Base-by-base conservation (phyloP, 2,329 filamentous ascomycete species). In the Xylaria hypoxylon region DNA sequence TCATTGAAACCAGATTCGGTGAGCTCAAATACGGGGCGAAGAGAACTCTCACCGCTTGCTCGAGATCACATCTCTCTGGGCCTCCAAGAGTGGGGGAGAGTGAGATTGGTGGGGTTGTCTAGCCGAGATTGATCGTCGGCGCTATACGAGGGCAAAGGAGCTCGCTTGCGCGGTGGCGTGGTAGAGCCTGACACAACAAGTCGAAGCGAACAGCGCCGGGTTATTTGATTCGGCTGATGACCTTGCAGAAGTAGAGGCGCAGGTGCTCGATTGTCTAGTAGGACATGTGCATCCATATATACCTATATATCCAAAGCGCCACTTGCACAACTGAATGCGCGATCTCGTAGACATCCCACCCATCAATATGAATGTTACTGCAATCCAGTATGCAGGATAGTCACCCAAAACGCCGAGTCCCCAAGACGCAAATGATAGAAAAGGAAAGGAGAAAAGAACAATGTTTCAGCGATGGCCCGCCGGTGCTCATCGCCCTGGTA, bases 251-350 rank as follows among this genome's bases (percentile, higher is more conserved):
- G n/a, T 1, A 45, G 26, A 45, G 45, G 22, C 24, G n/a, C 22
- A 53, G 35, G 51, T 61, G 52, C 51, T 59, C 17, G 22, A 61
- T 65, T 62, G 48, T 62, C 48, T 56, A 59, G 62, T 62, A 62
- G 52, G 42, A 65, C 65, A 59, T 64, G 53, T 62, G 57, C 33
- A 47, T 67, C 51, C 47, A 42, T 62, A 65, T 64, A 56, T 67
- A 62, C 38, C 45, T 61, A 17, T 44, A 61, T 52, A 55, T 59
- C 56, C n/a, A 61, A 61, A 45, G 42, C 51, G 38, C 38, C 44
- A 17, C 62, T 22, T 58, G 47, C 31, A 40, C 45, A 53, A 47
- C 26, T 28, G 22, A 51, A 51, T 57, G 40, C 58, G 58, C 26
- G 44, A 47, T 58, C 38, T 52, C 63, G n/a, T 40, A 33, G 33